Evolutionary conservation across 345 rosid genomes (phyloP), one percentile per base, ranked within the genome.

Genomic region (Rhodamnia argentea): DNA sequence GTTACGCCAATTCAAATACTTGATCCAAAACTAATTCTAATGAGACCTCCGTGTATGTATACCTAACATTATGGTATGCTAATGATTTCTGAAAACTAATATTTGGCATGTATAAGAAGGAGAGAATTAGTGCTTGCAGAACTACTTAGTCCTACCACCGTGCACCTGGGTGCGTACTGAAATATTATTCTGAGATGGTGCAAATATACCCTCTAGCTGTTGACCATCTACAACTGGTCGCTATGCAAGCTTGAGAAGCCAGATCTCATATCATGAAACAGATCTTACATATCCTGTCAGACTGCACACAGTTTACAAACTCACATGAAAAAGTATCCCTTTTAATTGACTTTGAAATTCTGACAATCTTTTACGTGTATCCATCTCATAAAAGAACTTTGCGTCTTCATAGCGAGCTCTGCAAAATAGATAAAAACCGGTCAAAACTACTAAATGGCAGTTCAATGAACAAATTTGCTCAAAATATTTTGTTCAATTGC

Each of bases 361-460:
- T 58, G 91, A 90, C 84, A 97, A 89, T 37, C 86, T 93, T 88
- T 91, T 97, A 56, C 93, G 89, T 37, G 94, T 93, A 91, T 97
- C 99, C 90, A 93, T 90, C 92, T 90, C 98, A 87, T 96, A 97
- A 89, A 97, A 97, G 90, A 96, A 97, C 90, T 94, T 96, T 42
- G 99, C 99, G 88, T 97, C 99, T 89, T 97, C 99, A 84, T 96
- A 97, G 78, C 98, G 99, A 89, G 99, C 99, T 91, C 99, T 97
- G 91, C 89, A 90, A 75, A 87, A 76, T 89, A 52, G 62, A 84
- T 70, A 52, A 23, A 50, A 42, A 81, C 37, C 24, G 57, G 60
- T 51, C 57, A 82, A 51, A 51, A 82, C 57, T 51, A 82, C 40
- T 16, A 50, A 52, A 27, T 54, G 42, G 59, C 29, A 47, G 14